Percentiles rank a stretch among this genome's conserved stretches.
Conservation (phyloP, 129 eudicot species). For the Centella asiatica region DNA sequence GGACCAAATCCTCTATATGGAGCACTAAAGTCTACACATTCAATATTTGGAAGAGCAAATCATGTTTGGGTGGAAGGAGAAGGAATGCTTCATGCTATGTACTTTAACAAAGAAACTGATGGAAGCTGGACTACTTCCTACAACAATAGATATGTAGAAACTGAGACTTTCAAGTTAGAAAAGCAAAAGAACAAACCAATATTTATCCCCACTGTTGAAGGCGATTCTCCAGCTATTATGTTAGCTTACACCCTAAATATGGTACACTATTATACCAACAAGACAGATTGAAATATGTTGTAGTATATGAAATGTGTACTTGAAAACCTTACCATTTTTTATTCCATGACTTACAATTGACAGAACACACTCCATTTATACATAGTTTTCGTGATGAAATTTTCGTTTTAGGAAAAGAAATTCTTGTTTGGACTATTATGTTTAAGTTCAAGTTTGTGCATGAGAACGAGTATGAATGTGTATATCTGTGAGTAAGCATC, state of each 20-base stretch:
- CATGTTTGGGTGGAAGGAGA: constrained; percentile 81
- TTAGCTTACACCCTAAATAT: constrained; percentile 49
- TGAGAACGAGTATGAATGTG: too few relatives aligned
- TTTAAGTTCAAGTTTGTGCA: too few relatives aligned
- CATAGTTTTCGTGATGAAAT: too few relatives aligned
- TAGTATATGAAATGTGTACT: too few relatives aligned
- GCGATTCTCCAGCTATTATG: constrained; percentile 50
- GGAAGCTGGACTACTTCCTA: constrained; percentile 40
- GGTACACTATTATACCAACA: too few relatives aligned
- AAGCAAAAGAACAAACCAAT: constrained; percentile 37
- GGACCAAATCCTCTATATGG: constrained; percentile 81
- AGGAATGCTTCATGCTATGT: constrained; percentile 79
- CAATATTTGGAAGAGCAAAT: constrained; percentile 60
- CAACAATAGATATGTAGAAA: constrained; percentile 54
- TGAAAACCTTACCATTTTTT: too few relatives aligned
- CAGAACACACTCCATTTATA: too few relatives aligned
- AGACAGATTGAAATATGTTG: too few relatives aligned
- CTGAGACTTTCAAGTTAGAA: constrained; percentile 51
- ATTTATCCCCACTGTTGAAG: constrained; percentile 68
- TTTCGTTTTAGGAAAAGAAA: too few relatives aligned
- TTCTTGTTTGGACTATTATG: too few relatives aligned
- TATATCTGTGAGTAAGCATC: too few relatives aligned
- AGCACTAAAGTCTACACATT: constrained; percentile 46
- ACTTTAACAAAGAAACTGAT: constrained; percentile 31
- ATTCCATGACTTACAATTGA: too few relatives aligned